A percentile compares a stretch with the other conserved stretches of the same genome.
phyloP scores from a whole-genome alignment of 768 basidiomycete species.

The Filobasidium wieringae region DNA sequence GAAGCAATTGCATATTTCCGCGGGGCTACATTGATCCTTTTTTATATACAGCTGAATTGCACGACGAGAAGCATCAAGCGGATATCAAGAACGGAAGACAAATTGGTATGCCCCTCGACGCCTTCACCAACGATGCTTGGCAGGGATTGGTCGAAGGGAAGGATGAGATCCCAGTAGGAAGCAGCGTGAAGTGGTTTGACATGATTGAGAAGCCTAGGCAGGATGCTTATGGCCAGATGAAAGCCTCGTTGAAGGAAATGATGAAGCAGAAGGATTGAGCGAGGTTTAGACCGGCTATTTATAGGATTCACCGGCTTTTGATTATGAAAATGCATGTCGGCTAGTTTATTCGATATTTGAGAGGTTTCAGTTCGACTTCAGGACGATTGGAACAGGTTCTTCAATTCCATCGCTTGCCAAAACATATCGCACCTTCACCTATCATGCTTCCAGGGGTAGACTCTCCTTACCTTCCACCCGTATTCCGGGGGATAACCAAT shows the following conservation, averaged over 20 bases:
- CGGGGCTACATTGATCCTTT: not conserved
- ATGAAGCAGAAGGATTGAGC: no score
- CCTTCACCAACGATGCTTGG: conserved; percentile 11
- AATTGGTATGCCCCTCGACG: conserved; percentile 13
- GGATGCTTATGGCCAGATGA: not conserved
- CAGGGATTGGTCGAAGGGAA: conserved; percentile 5
- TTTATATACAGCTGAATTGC: conserved; percentile 5
- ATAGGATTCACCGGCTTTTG: no score
- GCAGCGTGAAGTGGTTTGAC: conserved; percentile 1
- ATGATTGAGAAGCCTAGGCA: conserved; percentile 3
- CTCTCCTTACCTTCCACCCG: not conserved
- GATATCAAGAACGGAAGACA: conserved; percentile 11
- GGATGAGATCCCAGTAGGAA: conserved; percentile 13
- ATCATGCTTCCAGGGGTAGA: not conserved
- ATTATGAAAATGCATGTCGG: no score
- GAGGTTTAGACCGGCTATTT: no score
- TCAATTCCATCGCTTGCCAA: no score
- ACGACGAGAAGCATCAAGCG: conserved; percentile 12
- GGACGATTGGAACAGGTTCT: no score
- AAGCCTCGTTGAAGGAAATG: conserved; percentile 2
- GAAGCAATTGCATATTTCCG: not conserved
- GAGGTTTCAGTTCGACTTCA: no score
- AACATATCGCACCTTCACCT: no score
- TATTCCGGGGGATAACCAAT: conserved; percentile 4
- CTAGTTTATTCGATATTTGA: no score